These are phyloP conservation scores for Tricholoma flavovirens DNA, from an alignment of 768 basidiomycete species.

Conservation along the genomic window DNA sequence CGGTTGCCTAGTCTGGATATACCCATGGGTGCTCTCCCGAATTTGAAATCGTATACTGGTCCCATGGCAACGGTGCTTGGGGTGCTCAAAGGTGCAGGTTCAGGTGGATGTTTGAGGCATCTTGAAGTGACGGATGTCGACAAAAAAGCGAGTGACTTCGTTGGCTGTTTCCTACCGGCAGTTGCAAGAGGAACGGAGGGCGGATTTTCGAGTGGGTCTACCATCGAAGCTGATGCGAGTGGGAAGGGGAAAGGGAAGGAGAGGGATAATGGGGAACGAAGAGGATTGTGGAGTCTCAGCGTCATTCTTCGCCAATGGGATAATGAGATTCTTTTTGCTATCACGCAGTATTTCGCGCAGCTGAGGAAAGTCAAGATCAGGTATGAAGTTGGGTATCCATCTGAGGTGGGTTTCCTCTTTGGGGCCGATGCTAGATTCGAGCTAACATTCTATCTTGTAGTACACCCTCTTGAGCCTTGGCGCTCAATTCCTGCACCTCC, in stretches of 20 bases:
- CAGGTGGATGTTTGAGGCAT: conserved; percentile 4
- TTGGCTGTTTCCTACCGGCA: conserved; percentile 8
- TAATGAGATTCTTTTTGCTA: conserved; percentile 38
- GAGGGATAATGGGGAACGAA: background rate
- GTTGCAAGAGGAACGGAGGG: conserved; percentile 17
- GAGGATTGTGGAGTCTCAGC: conserved; percentile 15
- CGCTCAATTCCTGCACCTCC: conserved; percentile 32
- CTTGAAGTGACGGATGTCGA: conserved; percentile 17
- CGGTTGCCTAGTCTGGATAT: conserved; percentile 12
- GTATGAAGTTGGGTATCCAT: conserved; percentile 31
- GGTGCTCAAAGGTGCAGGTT: conserved; percentile 10
- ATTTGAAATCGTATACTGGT: conserved; percentile 13
- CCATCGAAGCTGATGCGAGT: background rate
- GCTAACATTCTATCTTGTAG: conserved; percentile 11
- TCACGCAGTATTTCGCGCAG: conserved; percentile 30
- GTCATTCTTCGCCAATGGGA: conserved; percentile 39
- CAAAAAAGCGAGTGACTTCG: conserved; percentile 13
- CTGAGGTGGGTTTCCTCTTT: conserved; percentile 31
- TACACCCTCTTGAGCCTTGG: conserved; percentile 38
- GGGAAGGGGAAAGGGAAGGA: background rate
- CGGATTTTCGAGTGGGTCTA: background rate
- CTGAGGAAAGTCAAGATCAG: conserved; percentile 35
- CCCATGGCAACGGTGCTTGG: conserved; percentile 9
- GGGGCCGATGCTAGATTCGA: background rate
- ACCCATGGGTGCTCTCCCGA: conserved; percentile 9